Percentiles rank a stretch among this genome's conserved stretches.
These are phyloP conservation scores for Aspergillus carlsbadensis DNA, from an alignment of 495 filamentous ascomycete genomes.

Conservation along the genomic window DNA sequence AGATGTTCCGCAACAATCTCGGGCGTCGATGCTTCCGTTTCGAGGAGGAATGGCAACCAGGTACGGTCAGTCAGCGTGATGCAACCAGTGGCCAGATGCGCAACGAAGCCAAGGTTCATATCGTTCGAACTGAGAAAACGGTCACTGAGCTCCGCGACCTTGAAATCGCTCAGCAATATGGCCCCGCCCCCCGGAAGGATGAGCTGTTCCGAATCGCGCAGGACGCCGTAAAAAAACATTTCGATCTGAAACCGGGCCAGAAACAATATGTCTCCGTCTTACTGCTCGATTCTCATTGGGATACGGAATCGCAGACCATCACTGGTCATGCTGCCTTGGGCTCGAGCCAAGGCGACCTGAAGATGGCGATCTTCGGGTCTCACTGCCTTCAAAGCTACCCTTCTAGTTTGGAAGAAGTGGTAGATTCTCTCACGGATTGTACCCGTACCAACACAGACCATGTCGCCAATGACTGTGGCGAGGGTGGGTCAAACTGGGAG, in stretches of 20 bases:
- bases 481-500: constrained; percentile 87
- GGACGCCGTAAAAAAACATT: constrained; percentile 73
- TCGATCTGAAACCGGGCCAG: constrained; percentile 70
- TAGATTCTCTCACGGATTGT: constrained; percentile 82
- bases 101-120: constrained; percentile 84
- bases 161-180: constrained; percentile 77
- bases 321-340: constrained; percentile 80
- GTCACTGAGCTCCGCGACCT: constrained; percentile 78
- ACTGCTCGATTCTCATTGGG: constrained; percentile 85
- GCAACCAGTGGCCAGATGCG: constrained; percentile 66
- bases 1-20: constrained; percentile 86
- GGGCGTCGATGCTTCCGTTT: constrained; percentile 82
- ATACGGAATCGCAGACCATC: constrained; percentile 63
- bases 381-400: constrained; percentile 88
- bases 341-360: constrained; percentile 64
- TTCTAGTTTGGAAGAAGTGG: constrained; percentile 77
- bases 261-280: constrained; percentile 83
- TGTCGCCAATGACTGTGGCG: constrained; percentile 80
- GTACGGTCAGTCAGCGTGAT: constrained; percentile 72
- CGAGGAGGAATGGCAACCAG: constrained; percentile 89
- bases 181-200: constrained; percentile 61
- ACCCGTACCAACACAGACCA: constrained; percentile 79
- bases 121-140: constrained; percentile 79
- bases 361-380: constrained; percentile 86
- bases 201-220: constrained; percentile 73